Conservation (phyloP, 2,329 filamentous ascomycete genomes). For the Ophiostoma sp. region DNA sequence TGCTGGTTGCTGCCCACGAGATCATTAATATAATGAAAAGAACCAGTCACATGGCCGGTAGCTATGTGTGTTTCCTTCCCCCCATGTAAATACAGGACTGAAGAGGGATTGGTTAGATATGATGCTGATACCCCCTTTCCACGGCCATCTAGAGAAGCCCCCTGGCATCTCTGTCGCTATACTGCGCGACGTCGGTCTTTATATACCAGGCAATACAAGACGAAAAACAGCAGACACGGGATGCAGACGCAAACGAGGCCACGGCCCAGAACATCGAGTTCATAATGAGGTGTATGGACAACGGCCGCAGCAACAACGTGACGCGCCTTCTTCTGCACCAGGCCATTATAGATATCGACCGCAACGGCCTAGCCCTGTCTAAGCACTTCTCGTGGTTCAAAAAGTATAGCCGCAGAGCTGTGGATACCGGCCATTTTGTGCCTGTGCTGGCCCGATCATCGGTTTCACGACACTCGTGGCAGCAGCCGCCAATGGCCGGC, state of each 20-base stretch:
- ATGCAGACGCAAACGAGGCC: constrained; percentile 33
- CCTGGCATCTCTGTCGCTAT: constrained; percentile 75
- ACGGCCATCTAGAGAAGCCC: constrained; percentile 45
- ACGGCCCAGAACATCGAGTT: constrained; percentile 60
- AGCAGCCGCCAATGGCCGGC: constrained; percentile 41
- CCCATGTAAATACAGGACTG: constrained; percentile 26
- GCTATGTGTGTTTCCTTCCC: constrained; percentile 42
- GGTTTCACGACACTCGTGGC: constrained; percentile 39
- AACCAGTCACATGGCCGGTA: constrained; percentile 54
- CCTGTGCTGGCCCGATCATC: constrained; percentile 45
- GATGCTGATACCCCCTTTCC: constrained; percentile 45
- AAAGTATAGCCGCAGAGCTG: constrained; percentile 32
- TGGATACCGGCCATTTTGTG: constrained; percentile 34
- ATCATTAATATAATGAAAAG: constrained; percentile 78
- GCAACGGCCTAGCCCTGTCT: constrained; percentile 37
- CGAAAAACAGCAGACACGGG: constrained; percentile 12
- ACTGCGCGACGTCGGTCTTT: constrained; percentile 78
- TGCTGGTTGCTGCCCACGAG: constrained; percentile 75
- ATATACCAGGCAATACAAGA: constrained; percentile 66
- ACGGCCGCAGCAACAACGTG: constrained; percentile 65
- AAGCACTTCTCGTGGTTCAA: constrained; percentile 24
- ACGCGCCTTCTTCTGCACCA: constrained; percentile 83
- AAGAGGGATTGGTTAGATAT: not conserved
- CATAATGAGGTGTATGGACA: constrained; percentile 70
- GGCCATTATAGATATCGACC: constrained; percentile 71